These are phyloP conservation scores for Pichia sp. DNA, from an alignment of 1,139 yeast species.

Conservation along the genomic window DNA sequence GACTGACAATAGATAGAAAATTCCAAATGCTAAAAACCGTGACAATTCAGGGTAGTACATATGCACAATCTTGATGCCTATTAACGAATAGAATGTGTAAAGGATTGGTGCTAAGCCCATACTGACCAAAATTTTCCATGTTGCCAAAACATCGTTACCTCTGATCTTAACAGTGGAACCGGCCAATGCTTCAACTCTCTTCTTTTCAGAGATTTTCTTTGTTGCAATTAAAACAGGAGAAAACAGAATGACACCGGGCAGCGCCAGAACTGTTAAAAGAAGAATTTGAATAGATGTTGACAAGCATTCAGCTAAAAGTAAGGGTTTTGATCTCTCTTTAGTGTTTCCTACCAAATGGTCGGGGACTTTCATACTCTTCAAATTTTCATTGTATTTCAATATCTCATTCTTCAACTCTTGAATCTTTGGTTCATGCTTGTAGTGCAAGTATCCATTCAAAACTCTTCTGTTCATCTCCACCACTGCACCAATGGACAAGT, in stretches of 20 bases:
- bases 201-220: slow-evolving; percentile 58
- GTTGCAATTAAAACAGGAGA: slow-evolving; percentile 85
- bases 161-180: slow-evolving; percentile 82
- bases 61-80: slow-evolving; percentile 45
- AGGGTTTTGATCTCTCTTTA: slow-evolving; percentile 35
- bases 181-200: slow-evolving; percentile 77
- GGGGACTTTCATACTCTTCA: slow-evolving; percentile 66
- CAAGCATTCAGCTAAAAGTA: slow-evolving; percentile 39
- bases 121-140: slow-evolving; percentile 90
- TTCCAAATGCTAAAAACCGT: slow-evolving; percentile 34
- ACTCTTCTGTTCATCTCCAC: slow-evolving; percentile 88
- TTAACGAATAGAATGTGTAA: slow-evolving; percentile 68
- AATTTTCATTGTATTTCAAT: slow-evolving; percentile 56
- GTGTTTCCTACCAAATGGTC: slow-evolving; percentile 84
- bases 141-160: slow-evolving; percentile 90
- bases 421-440: slow-evolving; percentile 65
- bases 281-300: slow-evolving; percentile 49
- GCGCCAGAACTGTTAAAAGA: slow-evolving; percentile 51
- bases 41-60: slow-evolving; percentile 28
- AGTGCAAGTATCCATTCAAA: slow-evolving; percentile 70
- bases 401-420: slow-evolving; percentile 54
- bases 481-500: slow-evolving; percentile 72
- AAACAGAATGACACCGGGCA: slow-evolving; percentile 82
- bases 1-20: slow-evolving; percentile 52
- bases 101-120: slow-evolving; percentile 85